Conservation (phyloP, 495 filamentous ascomycete species). For the Echria macrotheca region DNA sequence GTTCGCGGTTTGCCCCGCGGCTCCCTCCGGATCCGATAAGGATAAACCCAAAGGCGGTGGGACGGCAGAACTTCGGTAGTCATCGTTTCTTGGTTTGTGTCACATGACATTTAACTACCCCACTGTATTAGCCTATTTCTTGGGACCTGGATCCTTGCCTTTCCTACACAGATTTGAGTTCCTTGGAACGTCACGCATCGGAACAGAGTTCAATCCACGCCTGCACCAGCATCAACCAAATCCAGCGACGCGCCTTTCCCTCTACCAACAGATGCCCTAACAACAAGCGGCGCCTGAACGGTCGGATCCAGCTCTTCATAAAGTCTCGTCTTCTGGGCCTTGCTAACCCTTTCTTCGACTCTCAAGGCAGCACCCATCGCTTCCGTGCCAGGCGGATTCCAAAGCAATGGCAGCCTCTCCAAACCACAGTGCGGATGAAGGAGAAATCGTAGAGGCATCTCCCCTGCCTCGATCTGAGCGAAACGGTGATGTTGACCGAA, state of each 20-base stretch:
- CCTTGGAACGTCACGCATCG: no score
- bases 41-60: conserved; percentile 5
- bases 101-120: no score
- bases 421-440: conserved; percentile 62
- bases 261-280: no score
- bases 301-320: conserved; percentile 22
- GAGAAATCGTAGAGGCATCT: conserved; percentile 79
- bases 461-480: conserved; percentile 46
- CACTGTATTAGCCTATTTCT: no score
- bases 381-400: no score
- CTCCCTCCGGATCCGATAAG: conserved; percentile 3
- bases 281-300: conserved; percentile 13
- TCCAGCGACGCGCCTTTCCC: no score
- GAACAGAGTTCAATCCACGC: no score
- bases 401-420: no score
- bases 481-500: conserved; percentile 59
- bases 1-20: conserved; percentile 12
- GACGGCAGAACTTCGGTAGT: conserved; percentile 14
- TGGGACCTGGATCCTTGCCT: no score
- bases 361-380: conserved; percentile 2
- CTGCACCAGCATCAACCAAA: no score
- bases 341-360: conserved; percentile 13
- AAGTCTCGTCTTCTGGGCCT: neutral
- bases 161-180: no score
- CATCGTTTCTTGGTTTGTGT: no score